Evolutionary conservation across 2,329 filamentous ascomycete species (phyloP).

Genomic region (Alternaria arborescens): DNA sequence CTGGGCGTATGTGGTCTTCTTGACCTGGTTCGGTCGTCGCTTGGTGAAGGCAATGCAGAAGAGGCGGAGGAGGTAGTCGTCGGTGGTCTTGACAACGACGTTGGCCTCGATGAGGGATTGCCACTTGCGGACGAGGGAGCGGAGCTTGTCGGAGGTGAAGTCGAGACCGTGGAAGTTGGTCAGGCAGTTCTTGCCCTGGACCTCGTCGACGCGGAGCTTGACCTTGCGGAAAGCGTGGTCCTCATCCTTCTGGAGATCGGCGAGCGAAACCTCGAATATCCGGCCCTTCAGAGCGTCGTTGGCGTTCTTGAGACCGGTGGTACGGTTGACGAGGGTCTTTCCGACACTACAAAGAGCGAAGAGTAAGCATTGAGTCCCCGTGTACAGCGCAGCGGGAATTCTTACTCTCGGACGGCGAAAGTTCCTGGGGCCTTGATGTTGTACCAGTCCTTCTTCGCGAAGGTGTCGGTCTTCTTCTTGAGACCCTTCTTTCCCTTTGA

Average conservation of each 20-base stretch:
- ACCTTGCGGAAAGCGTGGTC: conserved; percentile 99
- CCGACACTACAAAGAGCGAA: conserved; percentile 75
- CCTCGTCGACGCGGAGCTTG: conserved; percentile 97
- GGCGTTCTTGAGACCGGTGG: conserved; percentile 99
- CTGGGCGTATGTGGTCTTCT: conserved; percentile 99
- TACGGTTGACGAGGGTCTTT: conserved; percentile 99
- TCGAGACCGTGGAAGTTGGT: conserved; percentile 99
- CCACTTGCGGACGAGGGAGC: conserved; percentile 99
- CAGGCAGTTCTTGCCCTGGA: conserved; percentile 99
- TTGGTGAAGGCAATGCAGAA: conserved; percentile 99
- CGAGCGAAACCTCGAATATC: conserved; percentile 98
- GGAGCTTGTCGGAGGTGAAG: conserved; percentile 99
- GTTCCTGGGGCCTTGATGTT: conserved; percentile 97
- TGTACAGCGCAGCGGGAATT: conserved; percentile 33
- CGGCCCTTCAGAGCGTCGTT: conserved; percentile 99
- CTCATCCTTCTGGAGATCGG: conserved; percentile 99
- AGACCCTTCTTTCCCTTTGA: conserved; percentile 99
- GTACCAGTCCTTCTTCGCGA: conserved; percentile 99
- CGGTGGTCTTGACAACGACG: conserved; percentile 99
- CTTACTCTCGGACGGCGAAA: conserved; percentile 97
- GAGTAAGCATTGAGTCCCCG: conserved; percentile 38
- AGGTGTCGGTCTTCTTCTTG: conserved; percentile 99
- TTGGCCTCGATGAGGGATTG: conserved; percentile 99
- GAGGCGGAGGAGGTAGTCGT: conserved; percentile 98
- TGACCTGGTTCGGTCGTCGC: conserved; percentile 98